A percentile compares a stretch with the other conserved stretches of the same genome.
Evolutionary conservation across 1,139 yeast species (phyloP).

Genomic region (Taphrina communis): DNA sequence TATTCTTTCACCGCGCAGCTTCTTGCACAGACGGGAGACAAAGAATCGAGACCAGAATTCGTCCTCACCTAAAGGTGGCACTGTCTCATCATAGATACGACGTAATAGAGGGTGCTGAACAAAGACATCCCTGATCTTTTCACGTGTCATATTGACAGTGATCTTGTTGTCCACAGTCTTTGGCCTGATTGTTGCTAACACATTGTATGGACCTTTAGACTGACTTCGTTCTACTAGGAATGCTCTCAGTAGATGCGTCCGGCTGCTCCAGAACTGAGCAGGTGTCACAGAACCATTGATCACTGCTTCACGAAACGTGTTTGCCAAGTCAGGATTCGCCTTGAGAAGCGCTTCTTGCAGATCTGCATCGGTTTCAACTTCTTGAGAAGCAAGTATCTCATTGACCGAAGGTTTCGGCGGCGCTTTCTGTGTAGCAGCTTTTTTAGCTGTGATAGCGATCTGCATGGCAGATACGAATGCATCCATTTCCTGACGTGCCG

Average conservation of each 20-base stretch:
- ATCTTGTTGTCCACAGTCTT: constrained; percentile 68
- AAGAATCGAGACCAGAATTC: constrained; percentile 98
- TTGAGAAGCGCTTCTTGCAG: constrained; percentile 78
- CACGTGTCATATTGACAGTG: constrained; percentile 88
- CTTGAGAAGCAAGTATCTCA: constrained; percentile 34
- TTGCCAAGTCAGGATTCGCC: constrained; percentile 72
- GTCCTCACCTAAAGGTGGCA: constrained; percentile 85
- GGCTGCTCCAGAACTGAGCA: constrained; percentile 84
- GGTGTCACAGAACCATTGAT: constrained; percentile 55
- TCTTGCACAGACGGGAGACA: constrained; percentile 82
- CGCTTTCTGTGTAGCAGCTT: constrained; percentile 26
- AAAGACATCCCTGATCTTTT: constrained; percentile 85
- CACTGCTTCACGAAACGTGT: constrained; percentile 85
- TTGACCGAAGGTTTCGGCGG: constrained; percentile 22
- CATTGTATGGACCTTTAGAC: constrained; percentile 91
- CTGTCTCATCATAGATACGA: constrained; percentile 85
- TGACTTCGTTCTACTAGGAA: constrained; percentile 84
- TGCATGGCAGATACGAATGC: constrained; percentile 34
- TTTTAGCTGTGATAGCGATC: constrained; percentile 31
- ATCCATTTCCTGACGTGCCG: constrained; percentile 37
- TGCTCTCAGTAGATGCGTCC: constrained; percentile 79
- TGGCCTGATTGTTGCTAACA: constrained; percentile 88
- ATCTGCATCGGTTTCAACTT: constrained; percentile 59
- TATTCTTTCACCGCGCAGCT: constrained; percentile 86
- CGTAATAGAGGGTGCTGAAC: constrained; percentile 93